A percentile compares a stretch with the other conserved stretches of the same genome.
Evolutionary conservation across 352 stramenopile genomes (phyloP).

Genomic region (Peronospora farinosa): DNA sequence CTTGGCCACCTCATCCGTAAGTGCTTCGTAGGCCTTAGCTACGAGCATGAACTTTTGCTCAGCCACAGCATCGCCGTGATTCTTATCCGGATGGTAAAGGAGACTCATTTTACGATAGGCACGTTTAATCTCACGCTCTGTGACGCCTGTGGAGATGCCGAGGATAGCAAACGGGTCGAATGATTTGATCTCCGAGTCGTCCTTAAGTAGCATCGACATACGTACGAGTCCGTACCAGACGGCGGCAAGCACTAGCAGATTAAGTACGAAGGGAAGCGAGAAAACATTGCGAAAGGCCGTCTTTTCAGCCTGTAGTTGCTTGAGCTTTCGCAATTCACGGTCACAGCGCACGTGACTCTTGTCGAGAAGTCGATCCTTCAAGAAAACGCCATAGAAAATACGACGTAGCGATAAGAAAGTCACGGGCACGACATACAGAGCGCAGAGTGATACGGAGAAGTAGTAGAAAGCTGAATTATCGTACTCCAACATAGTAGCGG

Average conservation of each 20-base stretch:
- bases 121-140: slow-evolving; percentile 93
- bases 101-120: slow-evolving; percentile 91
- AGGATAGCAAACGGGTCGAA: slow-evolving; percentile 98
- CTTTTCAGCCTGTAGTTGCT: slow-evolving; percentile 81
- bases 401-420: slow-evolving; percentile 85
- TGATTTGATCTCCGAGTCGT: slow-evolving; percentile 96
- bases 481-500: slow-evolving; percentile 92
- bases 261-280: slow-evolving; percentile 65
- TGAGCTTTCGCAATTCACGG: slow-evolving; percentile 78
- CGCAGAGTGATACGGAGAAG: slow-evolving; percentile 95
- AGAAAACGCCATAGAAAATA: slow-evolving; percentile 86
- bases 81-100: slow-evolving; percentile 93
- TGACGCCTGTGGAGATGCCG: slow-evolving; percentile 86
- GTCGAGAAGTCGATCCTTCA: slow-evolving; percentile 86
- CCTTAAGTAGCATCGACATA: slow-evolving; percentile 87
- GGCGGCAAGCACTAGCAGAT: slow-evolving; percentile 59
- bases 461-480: slow-evolving; percentile 99
- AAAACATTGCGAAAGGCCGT: slow-evolving; percentile 82
- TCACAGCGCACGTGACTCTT: slow-evolving; percentile 75
- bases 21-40: slow-evolving; percentile 90
- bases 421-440: slow-evolving; percentile 94
- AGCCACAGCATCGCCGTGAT: slow-evolving; percentile 93
- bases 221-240: slow-evolving; percentile 87
- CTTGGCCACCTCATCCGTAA: slow-evolving; percentile 94
- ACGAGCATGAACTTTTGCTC: slow-evolving; percentile 99